Evolutionary conservation across 2,329 filamentous ascomycete species (phyloP), one percentile per base, ranked within the genome.

Genomic region (Aspergillus ruber): DNA sequence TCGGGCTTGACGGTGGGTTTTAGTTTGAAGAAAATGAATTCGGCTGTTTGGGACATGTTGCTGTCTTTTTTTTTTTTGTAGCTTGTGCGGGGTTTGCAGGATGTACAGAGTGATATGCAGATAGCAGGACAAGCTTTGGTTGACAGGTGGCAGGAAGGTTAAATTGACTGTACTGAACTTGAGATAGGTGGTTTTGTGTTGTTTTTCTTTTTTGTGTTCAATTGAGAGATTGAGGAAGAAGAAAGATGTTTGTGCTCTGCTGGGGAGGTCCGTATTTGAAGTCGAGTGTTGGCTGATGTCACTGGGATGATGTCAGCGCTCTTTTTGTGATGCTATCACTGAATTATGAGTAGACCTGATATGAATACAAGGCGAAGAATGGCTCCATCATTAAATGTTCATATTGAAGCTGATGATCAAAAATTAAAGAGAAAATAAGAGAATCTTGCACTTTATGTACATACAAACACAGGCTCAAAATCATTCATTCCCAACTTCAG

Each of bases 21-120:
- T 27, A 68, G 47, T 21, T 62, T 62, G 59, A 71, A 64, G 49
- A 61, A 66, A 48, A 69, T 55, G 48, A 72, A 61, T 54, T 71
- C 61, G 53, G 64, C 56, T 6, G 44, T 42, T 44, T 51, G 50
- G 27, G 61, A 48, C 62, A 66, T 65, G 12, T 6, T 52, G 18
- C 40, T 36, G 40, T 54, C 23, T 18, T 39, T 10, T 15, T 33
- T 35, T 8, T 15, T 42, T 20, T 20, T 43, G n/a, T 40, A 13
- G 9, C 8, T 15, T 29, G 12, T 13, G n/a, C 2, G 12, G 20
- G 18, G 12, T 42, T n/a, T n/a, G n/a, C n/a, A 18, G n/a, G 23
- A 21, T 33, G 9, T 7, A n/a, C n/a, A 10, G 33, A 7, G 6
- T 12, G 9, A 4, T 29, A 12, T 29, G 25, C 25, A 29, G 25